Conservation (phyloP, 441 rosid genomes). For the Rhodomyrtus psidioides region DNA sequence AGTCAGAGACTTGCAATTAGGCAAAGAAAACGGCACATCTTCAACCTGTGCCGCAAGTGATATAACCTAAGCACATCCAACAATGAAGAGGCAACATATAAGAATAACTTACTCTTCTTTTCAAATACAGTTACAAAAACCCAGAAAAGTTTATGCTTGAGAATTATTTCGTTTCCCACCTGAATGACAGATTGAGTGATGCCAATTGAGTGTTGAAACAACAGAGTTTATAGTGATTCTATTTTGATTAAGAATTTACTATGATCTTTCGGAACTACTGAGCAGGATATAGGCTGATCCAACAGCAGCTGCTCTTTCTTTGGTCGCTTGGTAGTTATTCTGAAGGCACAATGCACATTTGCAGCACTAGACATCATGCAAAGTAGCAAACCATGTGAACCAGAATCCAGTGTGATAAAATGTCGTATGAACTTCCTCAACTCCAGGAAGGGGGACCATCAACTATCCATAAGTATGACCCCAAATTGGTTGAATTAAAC, state of each 20-base stretch:
- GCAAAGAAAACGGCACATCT: too few relatives aligned
- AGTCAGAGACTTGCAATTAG: too few relatives aligned
- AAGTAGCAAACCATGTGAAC: too few relatives aligned
- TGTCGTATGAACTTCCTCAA: background rate
- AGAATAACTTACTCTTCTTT: background rate
- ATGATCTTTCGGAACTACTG: too few relatives aligned
- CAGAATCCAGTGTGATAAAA: background rate
- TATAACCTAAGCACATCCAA: too few relatives aligned
- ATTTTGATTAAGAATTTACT: too few relatives aligned
- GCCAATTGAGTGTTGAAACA: rapidly evolving
- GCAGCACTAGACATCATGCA: background rate
- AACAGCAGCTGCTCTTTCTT: background rate
- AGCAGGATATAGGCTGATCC: too few relatives aligned
- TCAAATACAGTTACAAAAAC: background rate
- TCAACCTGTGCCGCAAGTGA: too few relatives aligned
- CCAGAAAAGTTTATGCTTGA: background rate
- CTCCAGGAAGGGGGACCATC: background rate
- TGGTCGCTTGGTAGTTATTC: background rate
- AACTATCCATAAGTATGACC: background rate
- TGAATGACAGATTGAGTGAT: background rate
- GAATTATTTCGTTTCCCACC: background rate
- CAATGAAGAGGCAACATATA: too few relatives aligned
- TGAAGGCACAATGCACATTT: background rate
- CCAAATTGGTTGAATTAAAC: background rate
- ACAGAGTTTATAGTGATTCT: too few relatives aligned